Conservation (phyloP, 345 rosid genomes). For the Pistacia vera region DNA sequence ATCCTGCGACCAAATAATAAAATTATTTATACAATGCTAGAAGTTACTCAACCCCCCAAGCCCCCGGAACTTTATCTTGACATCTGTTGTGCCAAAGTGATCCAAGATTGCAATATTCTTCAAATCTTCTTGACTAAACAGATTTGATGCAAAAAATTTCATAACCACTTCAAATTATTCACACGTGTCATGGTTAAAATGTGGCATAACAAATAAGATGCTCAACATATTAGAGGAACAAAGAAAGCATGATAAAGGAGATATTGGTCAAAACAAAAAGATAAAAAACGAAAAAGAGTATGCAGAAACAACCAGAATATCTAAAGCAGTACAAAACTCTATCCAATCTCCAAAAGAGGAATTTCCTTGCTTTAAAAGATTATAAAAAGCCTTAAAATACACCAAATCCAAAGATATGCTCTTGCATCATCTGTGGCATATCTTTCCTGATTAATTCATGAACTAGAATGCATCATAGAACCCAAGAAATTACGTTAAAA, state of each 20-base stretch:
- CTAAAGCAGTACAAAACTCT: neutral
- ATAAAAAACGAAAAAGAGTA: neutral
- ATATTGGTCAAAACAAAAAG: neutral
- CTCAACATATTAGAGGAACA: constrained; percentile 11
- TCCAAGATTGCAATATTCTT: neutral
- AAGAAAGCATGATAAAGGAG: neutral
- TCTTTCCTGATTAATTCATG: neutral
- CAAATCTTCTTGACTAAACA: neutral
- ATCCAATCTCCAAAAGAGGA: neutral
- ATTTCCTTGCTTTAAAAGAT: constrained; percentile 2
- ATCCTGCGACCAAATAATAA: constrained; percentile 51
- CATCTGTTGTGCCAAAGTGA: neutral
- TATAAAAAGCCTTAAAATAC: neutral
- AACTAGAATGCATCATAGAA: neutral
- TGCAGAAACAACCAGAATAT: neutral
- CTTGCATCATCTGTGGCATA: neutral
- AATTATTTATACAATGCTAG: neutral
- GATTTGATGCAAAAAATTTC: neutral
- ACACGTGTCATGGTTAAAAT: neutral
- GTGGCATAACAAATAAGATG: neutral
- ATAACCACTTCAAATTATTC: neutral
- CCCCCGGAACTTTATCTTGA: neutral
- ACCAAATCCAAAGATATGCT: neutral
- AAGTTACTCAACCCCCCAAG: neutral
- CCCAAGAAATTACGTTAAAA: neutral